These are phyloP conservation scores for Ambrosiella cleistominuta DNA, from an alignment of 2,329 filamentous ascomycete genomes.

Conservation along the genomic window DNA sequence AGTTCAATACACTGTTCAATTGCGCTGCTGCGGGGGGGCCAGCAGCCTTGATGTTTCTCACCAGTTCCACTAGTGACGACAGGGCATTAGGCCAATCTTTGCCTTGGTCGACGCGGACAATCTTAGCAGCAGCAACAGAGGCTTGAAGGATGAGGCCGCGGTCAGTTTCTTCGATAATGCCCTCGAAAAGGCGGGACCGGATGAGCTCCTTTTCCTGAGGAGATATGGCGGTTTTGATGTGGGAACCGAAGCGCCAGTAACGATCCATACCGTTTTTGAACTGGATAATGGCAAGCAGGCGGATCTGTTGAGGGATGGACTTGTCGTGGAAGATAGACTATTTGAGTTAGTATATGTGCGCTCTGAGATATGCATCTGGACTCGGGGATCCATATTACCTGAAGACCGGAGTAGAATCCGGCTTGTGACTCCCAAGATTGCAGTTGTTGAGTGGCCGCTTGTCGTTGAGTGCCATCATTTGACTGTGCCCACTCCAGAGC, in stretches of 20 bases:
- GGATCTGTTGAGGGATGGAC: conserved; percentile 55
- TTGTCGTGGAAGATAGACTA: conserved; percentile 69
- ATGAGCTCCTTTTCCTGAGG: conserved; percentile 62
- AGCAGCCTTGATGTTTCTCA: conserved; percentile 34
- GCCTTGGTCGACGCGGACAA: conserved; percentile 78
- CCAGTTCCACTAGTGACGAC: conserved; percentile 40
- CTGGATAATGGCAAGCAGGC: conserved; percentile 82
- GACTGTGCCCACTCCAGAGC: conserved; percentile 47
- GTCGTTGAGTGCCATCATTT: conserved; percentile 41
- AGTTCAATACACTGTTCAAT: conserved; percentile 50
- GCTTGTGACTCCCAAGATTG: conserved; percentile 50
- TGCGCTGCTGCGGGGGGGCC: conserved; percentile 28
- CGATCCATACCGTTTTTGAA: conserved; percentile 94
- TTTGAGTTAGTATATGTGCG: not conserved
- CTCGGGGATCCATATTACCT: conserved; percentile 29
- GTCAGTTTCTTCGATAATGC: conserved; percentile 61
- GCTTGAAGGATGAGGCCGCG: conserved; percentile 68
- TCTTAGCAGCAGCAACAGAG: conserved; percentile 71
- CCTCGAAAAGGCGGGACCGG: conserved; percentile 55
- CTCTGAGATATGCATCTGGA: not conserved
- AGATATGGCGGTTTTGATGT: conserved; percentile 45
- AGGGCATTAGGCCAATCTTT: conserved; percentile 59
- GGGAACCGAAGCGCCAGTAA: conserved; percentile 59
- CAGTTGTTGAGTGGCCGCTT: conserved; percentile 53
- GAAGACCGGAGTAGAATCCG: conserved; percentile 50